phyloP scores from a whole-genome alignment of 805 yeast genomes.

The Saturnispora halmiae region DNA sequence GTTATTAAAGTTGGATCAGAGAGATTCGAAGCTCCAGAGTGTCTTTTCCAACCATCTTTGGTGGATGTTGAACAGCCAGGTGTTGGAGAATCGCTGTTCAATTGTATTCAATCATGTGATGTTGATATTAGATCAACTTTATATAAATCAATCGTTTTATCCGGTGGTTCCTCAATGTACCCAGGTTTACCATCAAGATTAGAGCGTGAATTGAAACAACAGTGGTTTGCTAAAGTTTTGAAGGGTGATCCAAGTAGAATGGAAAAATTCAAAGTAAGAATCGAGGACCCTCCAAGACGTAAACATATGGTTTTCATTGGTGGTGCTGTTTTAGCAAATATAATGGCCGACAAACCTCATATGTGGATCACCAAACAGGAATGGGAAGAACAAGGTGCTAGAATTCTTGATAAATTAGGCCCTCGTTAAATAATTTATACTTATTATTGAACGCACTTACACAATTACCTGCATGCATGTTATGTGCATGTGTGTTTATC shows the following conservation, averaged over 20 bases:
- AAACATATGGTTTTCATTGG: slow-evolving; percentile 98
- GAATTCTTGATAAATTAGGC: slow-evolving; percentile 79
- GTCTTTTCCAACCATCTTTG: slow-evolving; percentile 89
- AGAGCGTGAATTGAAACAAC: slow-evolving; percentile 92
- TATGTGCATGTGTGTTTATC: slow-evolving; percentile 13
- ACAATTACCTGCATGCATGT: too few species aligned
- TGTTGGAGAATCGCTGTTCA: slow-evolving; percentile 84
- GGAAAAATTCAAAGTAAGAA: slow-evolving; percentile 87
- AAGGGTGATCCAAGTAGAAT: slow-evolving; percentile 80
- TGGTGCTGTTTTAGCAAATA: slow-evolving; percentile 95
- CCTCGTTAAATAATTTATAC: slow-evolving; percentile 53
- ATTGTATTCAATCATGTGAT: slow-evolving; percentile 90
- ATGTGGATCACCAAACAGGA: slow-evolving; percentile 96
- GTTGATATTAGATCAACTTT: slow-evolving; percentile 84
- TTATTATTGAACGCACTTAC: too few species aligned
- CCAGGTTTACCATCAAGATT: slow-evolving; percentile 95
- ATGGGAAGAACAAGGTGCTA: slow-evolving; percentile 95
- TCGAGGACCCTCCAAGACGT: slow-evolving; percentile 98
- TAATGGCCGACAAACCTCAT: slow-evolving; percentile 97
- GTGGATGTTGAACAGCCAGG: slow-evolving; percentile 97
- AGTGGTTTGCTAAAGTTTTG: slow-evolving; percentile 85
- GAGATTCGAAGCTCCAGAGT: slow-evolving; percentile 94
- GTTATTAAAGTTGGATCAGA: slow-evolving; percentile 90
- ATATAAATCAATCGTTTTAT: slow-evolving; percentile 84
- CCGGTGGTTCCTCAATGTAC: slow-evolving; percentile 98